Percentiles rank a stretch among this genome's conserved stretches.
Evolutionary conservation across 192 early-diverging fungal species (phyloP).

Genomic region (Coemansia sp.): DNA sequence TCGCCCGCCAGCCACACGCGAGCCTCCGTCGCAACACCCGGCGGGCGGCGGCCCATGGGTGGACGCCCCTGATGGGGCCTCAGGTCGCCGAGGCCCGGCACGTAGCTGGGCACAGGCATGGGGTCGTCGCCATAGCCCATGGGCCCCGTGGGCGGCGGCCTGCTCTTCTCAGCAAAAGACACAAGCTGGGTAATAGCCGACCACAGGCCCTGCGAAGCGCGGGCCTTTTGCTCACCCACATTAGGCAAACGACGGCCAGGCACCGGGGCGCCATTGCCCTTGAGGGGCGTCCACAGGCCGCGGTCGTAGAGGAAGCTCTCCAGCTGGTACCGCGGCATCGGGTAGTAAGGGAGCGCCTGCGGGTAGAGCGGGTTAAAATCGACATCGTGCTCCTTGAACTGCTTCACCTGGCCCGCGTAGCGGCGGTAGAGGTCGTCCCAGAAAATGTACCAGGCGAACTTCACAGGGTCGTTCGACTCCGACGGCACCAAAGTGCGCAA

Average conservation of each 20-base stretch:
- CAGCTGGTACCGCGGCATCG: conserved; percentile 55
- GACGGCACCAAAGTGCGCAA: conserved; percentile 49
- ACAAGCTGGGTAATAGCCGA: neutral
- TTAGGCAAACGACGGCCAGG: too few species aligned
- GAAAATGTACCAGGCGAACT: conserved; percentile 65
- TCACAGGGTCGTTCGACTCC: conserved; percentile 40
- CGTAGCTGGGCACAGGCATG: conserved; percentile 29
- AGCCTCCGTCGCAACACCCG: conserved; percentile 10
- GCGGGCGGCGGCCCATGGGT: neutral
- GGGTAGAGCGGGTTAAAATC: conserved; percentile 69
- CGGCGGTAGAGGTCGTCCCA: conserved; percentile 69
- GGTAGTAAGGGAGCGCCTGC: conserved; percentile 59
- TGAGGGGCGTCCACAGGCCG: conserved; percentile 45
- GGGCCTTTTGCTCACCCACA: too few species aligned
- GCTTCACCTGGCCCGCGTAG: conserved; percentile 49
- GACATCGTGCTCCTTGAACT: conserved; percentile 37
- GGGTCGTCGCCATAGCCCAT: neutral
- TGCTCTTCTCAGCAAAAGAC: neutral
- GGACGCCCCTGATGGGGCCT: neutral
- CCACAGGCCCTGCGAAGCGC: neutral
- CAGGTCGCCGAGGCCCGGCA: conserved; percentile 12
- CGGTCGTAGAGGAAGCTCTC: conserved; percentile 59
- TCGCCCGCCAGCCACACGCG: conserved; percentile 4
- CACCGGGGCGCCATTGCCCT: neutral
- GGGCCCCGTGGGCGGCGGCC: neutral